These are phyloP conservation scores for Sclerotinia minor DNA, from an alignment of 2,329 filamentous ascomycete genomes.

Conservation along the genomic window DNA sequence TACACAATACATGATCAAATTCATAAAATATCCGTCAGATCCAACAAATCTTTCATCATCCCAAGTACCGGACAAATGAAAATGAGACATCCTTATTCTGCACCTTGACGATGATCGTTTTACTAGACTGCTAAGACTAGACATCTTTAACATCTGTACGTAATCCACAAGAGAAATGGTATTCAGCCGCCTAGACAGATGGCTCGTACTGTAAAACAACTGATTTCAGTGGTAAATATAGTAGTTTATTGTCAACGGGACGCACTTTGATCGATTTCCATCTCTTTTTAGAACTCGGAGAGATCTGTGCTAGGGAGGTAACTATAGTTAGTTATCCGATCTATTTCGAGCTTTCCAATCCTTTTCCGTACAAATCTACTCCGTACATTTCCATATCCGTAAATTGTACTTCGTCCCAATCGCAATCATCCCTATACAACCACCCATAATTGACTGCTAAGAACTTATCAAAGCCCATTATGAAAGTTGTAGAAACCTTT, in stretches of 20 bases:
- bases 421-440: no score
- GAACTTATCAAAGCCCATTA: background rate
- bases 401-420: background rate
- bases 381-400: background rate
- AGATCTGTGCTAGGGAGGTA: background rate
- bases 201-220: conserved; percentile 11
- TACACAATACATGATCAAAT: no score
- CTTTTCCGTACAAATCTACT: background rate
- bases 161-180: background rate
- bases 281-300: conserved; percentile 11
- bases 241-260: conserved; percentile 2
- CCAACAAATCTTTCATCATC: background rate
- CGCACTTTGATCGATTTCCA: background rate
- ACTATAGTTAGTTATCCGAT: background rate
- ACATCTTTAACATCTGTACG: conserved; percentile 1
- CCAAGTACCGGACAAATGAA: conserved; percentile 17
- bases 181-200: background rate
- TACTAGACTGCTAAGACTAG: no score
- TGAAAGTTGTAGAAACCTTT: background rate
- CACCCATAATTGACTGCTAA: background rate
- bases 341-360: background rate
- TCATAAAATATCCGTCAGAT: background rate
- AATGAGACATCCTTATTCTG: background rate
- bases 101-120: background rate
- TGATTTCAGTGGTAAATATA: background rate